Conservation (phyloP, 495 filamentous ascomycete genomes). For the Pseudevernia furfuracea region DNA sequence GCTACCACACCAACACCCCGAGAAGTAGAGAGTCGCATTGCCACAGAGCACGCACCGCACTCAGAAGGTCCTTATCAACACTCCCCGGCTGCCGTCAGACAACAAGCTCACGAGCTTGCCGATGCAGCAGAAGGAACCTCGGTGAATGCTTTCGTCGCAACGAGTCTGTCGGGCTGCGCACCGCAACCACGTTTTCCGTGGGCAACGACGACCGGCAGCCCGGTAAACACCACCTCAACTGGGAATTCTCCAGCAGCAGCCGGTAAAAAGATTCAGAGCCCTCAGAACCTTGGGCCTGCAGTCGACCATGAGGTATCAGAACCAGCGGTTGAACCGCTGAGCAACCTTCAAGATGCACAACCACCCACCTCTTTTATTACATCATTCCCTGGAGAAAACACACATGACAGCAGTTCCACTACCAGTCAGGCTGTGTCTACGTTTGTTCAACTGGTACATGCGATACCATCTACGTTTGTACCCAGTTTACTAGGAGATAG, state of each 20-base stretch:
- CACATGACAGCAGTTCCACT: background rate
- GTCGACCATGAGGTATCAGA: background rate
- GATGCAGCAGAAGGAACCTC: background rate
- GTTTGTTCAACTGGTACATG: background rate
- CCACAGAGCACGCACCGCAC: background rate
- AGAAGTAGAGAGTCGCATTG: background rate
- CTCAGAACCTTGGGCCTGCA: background rate
- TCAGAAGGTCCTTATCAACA: too few species aligned
- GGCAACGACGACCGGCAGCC: background rate
- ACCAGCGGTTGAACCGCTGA: background rate
- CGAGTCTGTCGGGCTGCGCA: background rate
- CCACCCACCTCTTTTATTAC: background rate
- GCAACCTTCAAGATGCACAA: background rate
- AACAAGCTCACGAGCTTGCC: background rate
- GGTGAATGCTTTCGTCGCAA: background rate
- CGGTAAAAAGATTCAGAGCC: background rate
- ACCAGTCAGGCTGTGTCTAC: background rate
- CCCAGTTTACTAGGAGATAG: background rate
- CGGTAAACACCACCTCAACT: background rate
- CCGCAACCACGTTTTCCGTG: background rate
- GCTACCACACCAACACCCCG: background rate
- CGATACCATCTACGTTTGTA: background rate
- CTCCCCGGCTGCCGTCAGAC: too few species aligned
- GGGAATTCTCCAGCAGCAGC: background rate
- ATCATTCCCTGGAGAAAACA: background rate